These are phyloP conservation scores for Cyclotella choctawhatcheeana DNA, from an alignment of 108 stramenopile species.

Conservation along the genomic window DNA sequence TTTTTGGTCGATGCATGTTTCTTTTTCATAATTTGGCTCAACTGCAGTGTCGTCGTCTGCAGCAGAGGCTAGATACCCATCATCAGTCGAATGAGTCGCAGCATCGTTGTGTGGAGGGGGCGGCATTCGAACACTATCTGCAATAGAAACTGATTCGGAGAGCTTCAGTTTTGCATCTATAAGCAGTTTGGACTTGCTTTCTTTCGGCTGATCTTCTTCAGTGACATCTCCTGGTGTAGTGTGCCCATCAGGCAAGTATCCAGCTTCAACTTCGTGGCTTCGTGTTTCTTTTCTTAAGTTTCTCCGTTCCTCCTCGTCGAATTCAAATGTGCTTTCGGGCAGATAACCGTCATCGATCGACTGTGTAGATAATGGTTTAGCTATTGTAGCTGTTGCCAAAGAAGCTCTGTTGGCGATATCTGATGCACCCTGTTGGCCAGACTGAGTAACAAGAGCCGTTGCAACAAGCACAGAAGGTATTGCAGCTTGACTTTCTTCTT, in stretches of 20 bases:
- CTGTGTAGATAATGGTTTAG: conserved; percentile 12
- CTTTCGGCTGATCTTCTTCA: conserved; percentile 19
- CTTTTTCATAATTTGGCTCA: too few relatives aligned
- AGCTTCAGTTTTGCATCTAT: not conserved
- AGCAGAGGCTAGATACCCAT: not conserved
- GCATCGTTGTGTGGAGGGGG: not conserved
- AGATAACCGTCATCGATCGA: conserved; percentile 34
- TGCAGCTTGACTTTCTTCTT: conserved; percentile 9
- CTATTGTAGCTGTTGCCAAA: not conserved
- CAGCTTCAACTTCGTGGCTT: conserved; percentile 14
- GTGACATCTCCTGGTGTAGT: conserved; percentile 34
- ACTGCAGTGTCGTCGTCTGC: too few relatives aligned
- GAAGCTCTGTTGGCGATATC: not conserved
- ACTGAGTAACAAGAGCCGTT: not conserved
- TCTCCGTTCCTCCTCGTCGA: conserved; percentile 28
- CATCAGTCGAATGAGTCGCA: not conserved
- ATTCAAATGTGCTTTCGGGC: conserved; percentile 19
- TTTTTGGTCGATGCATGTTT: conserved; percentile 9
- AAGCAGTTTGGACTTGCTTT: not conserved
- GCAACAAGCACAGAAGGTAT: conserved; percentile 10
- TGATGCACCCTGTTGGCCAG: not conserved
- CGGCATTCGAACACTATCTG: not conserved
- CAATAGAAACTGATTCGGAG: conserved; percentile 3
- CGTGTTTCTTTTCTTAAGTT: conserved; percentile 7
- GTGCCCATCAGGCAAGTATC: conserved; percentile 41